Base-by-base conservation (phyloP, 2,329 filamentous ascomycete genomes). In the Colletotrichum sp. region DNA sequence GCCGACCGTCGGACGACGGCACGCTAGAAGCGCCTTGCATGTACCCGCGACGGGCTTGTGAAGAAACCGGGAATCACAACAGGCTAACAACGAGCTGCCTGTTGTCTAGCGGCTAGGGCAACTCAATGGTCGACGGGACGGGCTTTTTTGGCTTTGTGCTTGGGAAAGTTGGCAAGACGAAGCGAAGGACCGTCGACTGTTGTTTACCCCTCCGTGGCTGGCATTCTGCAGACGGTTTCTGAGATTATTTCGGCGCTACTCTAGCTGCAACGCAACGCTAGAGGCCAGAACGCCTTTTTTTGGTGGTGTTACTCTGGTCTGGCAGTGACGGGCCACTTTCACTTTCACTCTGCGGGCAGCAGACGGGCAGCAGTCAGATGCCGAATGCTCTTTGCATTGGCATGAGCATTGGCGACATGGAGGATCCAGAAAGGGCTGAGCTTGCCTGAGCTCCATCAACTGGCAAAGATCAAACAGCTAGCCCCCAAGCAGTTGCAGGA, bases 1-100 rank as follows among this genome's bases (percentile, higher is more conserved):
- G 52, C 63, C 68, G 72, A 68, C 63, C 21, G 73, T 75, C 57
- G 57, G 73, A 76, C 63, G 73, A 73, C 64, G 73, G 63, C 72
- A 52, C 44, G 44, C 70, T 72, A 76, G 73, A 72, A 73, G 70
- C 73, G 32, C 63, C 63, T 32, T 64, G 69, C 64, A 72, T 72
- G 36, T 52, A 32, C 16, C 34, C 57, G 24, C 49, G 36, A 39
- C 32, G 21, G 55, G 28, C 59, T 36, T 68, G 26, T 16, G 44
- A 55, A 68, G 49, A 55, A 36, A 57, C 65, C 36, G 39, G 64
- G 26, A 67, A 68, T 65, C 62, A 65, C 26, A 65, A 39, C 62
- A 65, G 62, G 44, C 44, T 52, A 63, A 32, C 28, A 62, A 62
- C 30, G 32, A 24, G 59, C 59, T 34, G 30, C 18, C 34, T 21